Base-by-base conservation (phyloP, 495 filamentous ascomycete species). In the Xylaria curta region DNA sequence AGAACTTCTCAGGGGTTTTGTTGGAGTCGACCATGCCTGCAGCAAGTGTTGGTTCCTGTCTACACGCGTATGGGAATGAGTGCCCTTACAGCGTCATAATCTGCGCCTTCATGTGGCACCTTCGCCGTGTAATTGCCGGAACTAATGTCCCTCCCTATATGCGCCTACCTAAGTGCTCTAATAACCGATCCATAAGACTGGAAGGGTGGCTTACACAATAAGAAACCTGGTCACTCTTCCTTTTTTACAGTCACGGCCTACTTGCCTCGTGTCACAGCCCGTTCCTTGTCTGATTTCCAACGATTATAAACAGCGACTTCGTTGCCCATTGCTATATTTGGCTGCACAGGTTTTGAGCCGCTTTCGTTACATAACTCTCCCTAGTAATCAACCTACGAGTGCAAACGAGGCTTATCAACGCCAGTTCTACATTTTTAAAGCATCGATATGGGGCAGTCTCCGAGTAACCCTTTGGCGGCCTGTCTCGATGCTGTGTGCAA, bases 401-500 rank as follows among this genome's bases (percentile, higher is more conserved):
- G 38, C 21, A 49, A 31, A 54, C 42, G 62, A 71, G 51, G 40
- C 13, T 42, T 26, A 53, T 58, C 68, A 40, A 33, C 13, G 64
- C 56, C 40, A 21, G 10, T 46, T 4, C 2, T 10, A 26, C n/a
- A 15, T 42, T 19, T 21, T 15, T 4, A 10, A 31, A 60, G 26
- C 26, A 59, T 56, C 63, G 10, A 42, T 19, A 79, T 79, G 78
- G 78, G 78, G 36, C 71, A 79, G 54, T 47, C 73, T 12, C 58
- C 78, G 28, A 78, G 76, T 31, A 75, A 73, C 58, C 72, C 79
- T 42, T 49, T 86, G 51, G 73, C 81, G 67, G 66, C 76, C 60
- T 86, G 83, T 69, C 76, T 86, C 31, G 76, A 80, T 42, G 68
- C 71, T 36, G 80, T 85, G 53, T 85, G 78, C 69, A 79, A 79